Percentiles rank a stretch among this genome's conserved stretches.
phyloP scores from a whole-genome alignment of 352 stramenopile genomes.

The Peronospora tabacina region DNA sequence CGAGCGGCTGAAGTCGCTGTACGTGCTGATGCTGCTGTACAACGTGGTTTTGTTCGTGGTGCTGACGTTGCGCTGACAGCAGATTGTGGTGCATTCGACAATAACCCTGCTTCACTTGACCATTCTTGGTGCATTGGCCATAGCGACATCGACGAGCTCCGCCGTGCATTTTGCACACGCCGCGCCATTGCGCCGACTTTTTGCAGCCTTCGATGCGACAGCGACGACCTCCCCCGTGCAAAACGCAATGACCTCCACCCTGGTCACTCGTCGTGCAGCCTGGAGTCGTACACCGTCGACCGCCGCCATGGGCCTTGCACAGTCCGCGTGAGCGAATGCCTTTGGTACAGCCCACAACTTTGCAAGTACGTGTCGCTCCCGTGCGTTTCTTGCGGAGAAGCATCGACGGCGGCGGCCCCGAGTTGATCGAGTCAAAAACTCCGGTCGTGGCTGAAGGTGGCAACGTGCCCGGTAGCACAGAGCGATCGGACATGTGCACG shows the following conservation, averaged over 20 bases:
- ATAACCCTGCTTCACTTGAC: conserved; percentile 72
- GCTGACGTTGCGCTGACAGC: conserved; percentile 36
- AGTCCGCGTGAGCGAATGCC: conserved; percentile 70
- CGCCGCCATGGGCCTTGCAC: conserved; percentile 80
- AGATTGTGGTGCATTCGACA: conserved; percentile 71
- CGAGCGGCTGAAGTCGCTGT: conserved; percentile 3
- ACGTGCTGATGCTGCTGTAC: conserved; percentile 17
- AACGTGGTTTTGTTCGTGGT: conserved; percentile 29
- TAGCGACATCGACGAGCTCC: conserved; percentile 69
- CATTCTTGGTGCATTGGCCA: conserved; percentile 75
- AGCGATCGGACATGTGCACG: conserved; percentile 4
- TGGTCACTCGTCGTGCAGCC: conserved; percentile 82
- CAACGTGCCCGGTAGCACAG: conserved; percentile 10
- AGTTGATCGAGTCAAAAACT: neutral
- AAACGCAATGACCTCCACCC: conserved; percentile 74
- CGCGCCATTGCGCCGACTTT: conserved; percentile 74
- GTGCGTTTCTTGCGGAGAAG: conserved; percentile 50
- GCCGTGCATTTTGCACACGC: conserved; percentile 81
- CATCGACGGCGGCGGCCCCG: conserved; percentile 4
- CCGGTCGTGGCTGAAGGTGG: conserved; percentile 2
- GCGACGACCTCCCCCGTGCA: conserved; percentile 71
- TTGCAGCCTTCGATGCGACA: conserved; percentile 72
- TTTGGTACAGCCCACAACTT: conserved; percentile 63
- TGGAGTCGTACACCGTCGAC: conserved; percentile 67
- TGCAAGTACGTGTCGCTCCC: conserved; percentile 55